phyloP scores from a whole-genome alignment of 2,329 filamentous ascomycete genomes.

The Decorospora gaudefroyi region DNA sequence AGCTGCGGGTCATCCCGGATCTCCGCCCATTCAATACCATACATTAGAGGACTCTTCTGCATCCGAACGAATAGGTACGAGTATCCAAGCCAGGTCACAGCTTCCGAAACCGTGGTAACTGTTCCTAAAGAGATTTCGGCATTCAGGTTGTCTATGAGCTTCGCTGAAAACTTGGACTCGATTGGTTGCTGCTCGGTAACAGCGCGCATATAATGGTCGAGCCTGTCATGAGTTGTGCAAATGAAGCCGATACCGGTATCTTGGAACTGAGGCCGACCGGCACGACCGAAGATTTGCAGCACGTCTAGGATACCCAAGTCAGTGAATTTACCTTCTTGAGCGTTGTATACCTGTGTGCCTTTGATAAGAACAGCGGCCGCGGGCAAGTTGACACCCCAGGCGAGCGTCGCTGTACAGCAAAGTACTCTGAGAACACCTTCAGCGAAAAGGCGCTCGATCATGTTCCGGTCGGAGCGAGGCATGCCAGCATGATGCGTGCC shows the following conservation, averaged over 20 bases:
- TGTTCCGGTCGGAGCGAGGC: constrained; percentile 88
- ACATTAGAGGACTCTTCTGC: constrained; percentile 86
- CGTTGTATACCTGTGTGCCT: constrained; percentile 94
- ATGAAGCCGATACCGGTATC: constrained; percentile 98
- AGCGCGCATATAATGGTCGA: constrained; percentile 86
- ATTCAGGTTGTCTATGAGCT: constrained; percentile 94
- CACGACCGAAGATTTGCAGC: constrained; percentile 96
- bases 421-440: constrained; percentile 95
- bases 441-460: constrained; percentile 90
- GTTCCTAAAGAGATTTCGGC: constrained; percentile 93
- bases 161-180: constrained; percentile 92
- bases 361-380: constrained; percentile 98
- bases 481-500: constrained; percentile 97
- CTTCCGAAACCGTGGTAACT: constrained; percentile 90
- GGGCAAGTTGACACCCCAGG: constrained; percentile 98
- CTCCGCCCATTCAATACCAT: constrained; percentile 95
- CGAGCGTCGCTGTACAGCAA: constrained; percentile 95
- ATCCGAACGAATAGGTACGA: constrained; percentile 97
- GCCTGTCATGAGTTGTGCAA: constrained; percentile 91
- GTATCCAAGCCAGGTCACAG: constrained; percentile 96
- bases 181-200: constrained; percentile 97
- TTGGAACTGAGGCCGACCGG: constrained; percentile 95
- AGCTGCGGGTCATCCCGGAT: constrained; percentile 84
- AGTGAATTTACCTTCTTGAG: constrained; percentile 94
- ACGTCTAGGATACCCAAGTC: constrained; percentile 96